Evolutionary conservation across 352 stramenopile species (phyloP).

Genomic region (Phytopythium oedochilum): DNA sequence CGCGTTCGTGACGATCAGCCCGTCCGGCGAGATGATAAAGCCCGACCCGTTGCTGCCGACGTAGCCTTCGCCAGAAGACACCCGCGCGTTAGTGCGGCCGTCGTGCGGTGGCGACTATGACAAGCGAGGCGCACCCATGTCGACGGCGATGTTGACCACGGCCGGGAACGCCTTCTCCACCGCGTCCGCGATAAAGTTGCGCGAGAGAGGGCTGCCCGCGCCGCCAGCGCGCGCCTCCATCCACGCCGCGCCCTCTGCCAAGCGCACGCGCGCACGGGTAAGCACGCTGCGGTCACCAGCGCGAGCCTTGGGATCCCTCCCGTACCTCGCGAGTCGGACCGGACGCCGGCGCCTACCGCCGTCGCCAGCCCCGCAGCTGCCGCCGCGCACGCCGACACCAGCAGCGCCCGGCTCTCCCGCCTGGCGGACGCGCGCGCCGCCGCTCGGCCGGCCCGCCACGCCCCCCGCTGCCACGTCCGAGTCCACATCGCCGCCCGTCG

Average conservation of each 20-base stretch:
- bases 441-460: not conserved
- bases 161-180: slow-evolving; percentile 85
- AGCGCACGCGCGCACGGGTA: not conserved
- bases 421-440: not conserved
- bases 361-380: slow-evolving; percentile 15
- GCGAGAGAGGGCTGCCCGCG: slow-evolving; percentile 28
- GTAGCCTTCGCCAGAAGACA: slow-evolving; percentile 27
- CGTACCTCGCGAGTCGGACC: slow-evolving; percentile 15
- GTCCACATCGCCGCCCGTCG: not conserved
- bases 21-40: slow-evolving; percentile 89
- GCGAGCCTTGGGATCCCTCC: too few relatives aligned
- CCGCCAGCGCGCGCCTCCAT: slow-evolving; percentile 14
- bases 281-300: not conserved
- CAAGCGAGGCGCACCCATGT: slow-evolving; percentile 20
- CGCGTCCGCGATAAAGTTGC: slow-evolving; percentile 88
- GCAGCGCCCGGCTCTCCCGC: not conserved
- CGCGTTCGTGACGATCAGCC: slow-evolving; percentile 91
- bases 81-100: slow-evolving; percentile 4
- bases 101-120: too few relatives aligned
- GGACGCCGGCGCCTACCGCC: slow-evolving; percentile 12
- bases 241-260: slow-evolving; percentile 9
- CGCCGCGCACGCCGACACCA: slow-evolving; percentile 18
- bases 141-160: slow-evolving; percentile 87
- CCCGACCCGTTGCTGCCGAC: slow-evolving; percentile 84
- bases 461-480: not conserved